These are phyloP conservation scores for Aphanomyces cochlioides DNA, from an alignment of 352 stramenopile genomes.

Conservation along the genomic window DNA sequence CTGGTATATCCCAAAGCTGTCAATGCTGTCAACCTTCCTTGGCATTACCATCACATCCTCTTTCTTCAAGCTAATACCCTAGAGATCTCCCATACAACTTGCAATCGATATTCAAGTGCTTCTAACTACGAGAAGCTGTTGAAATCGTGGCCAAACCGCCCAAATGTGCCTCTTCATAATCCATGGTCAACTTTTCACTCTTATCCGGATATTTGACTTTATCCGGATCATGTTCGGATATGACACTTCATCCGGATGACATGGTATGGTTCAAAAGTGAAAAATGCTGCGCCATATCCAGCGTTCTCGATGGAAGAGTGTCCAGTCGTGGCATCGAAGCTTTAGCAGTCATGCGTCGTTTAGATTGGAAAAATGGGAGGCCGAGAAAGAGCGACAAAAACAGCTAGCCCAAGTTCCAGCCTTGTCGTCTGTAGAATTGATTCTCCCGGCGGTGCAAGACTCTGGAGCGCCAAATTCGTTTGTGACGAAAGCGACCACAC, in stretches of 20 bases:
- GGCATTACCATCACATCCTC: too few species aligned
- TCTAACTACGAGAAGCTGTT: too few species aligned
- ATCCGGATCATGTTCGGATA: not conserved
- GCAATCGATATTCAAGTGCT: too few species aligned
- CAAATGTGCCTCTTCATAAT: too few species aligned
- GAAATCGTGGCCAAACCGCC: too few species aligned
- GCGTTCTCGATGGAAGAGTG: not conserved
- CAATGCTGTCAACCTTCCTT: too few species aligned
- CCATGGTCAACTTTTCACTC: not conserved
- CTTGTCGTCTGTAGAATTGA: not conserved
- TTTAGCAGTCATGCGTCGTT: conserved; percentile 8
- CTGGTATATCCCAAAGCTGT: too few species aligned
- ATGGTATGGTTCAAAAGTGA: not conserved
- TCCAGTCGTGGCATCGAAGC: not conserved
- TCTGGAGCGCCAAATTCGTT: not conserved
- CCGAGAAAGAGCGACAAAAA: not conserved
- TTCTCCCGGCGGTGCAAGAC: not conserved
- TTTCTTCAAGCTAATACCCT: too few species aligned
- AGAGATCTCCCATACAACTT: too few species aligned
- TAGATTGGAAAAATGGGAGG: conserved; percentile 16
- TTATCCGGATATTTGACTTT: not conserved
- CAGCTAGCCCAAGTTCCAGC: not conserved
- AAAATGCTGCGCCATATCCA: not conserved
- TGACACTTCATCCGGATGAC: not conserved
- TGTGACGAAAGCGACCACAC: not conserved